phyloP scores from a whole-genome alignment of 306 rosid species.

The Ochetophila trinervis region DNA sequence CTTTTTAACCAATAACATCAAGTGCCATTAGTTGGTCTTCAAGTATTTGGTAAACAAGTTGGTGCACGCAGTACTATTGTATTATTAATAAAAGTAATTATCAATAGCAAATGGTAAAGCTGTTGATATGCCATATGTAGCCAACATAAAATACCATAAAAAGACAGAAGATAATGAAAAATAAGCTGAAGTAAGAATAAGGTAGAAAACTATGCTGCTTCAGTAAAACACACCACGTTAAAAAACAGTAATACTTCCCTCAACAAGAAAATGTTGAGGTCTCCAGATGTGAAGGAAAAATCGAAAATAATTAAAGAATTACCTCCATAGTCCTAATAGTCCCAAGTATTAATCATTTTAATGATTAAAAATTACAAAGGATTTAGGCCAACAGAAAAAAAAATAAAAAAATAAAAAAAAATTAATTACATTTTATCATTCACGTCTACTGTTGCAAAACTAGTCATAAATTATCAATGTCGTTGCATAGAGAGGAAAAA shows the following conservation, averaged over 20 bases:
- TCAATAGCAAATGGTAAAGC: background rate
- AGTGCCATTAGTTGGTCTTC: no score
- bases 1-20: no score
- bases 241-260: background rate
- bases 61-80: no score
- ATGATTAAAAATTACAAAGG: background rate
- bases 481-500: no score
- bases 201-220: background rate
- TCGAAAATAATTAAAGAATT: background rate
- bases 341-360: no score
- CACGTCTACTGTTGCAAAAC: no score
- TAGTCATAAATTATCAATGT: no score
- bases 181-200: background rate
- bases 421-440: no score
- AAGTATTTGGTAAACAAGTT: no score
- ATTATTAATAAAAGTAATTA: no score
- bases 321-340: no score
- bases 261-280: background rate
- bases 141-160: background rate
- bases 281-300: background rate
- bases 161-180: background rate
- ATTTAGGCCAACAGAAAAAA: background rate
- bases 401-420: background rate
- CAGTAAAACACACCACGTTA: background rate
- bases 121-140: no score